Evolutionary conservation across 2,329 filamentous ascomycete species (phyloP).

Genomic region (Rhynchosporium agropyri): DNA sequence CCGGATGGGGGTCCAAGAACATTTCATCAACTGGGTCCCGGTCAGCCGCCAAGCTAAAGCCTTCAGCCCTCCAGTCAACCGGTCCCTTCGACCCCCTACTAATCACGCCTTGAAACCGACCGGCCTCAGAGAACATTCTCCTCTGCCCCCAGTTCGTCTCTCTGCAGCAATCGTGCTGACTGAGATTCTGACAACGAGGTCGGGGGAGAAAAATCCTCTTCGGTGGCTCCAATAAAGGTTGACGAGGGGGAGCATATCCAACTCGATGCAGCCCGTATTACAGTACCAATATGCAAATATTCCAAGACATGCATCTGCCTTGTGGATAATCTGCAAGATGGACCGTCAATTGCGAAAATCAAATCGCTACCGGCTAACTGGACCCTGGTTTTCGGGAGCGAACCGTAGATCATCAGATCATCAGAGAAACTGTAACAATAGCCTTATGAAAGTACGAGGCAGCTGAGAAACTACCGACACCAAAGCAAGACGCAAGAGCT

Average conservation of each 20-base stretch:
- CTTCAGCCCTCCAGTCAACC: neutral
- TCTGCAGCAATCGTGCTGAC: neutral
- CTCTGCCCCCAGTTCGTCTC: neutral
- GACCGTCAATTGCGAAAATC: neutral
- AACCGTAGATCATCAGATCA: too few relatives aligned
- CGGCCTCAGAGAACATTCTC: neutral
- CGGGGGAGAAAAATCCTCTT: neutral
- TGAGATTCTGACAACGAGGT: neutral
- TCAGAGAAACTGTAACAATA: too few relatives aligned
- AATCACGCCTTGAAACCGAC: constrained; percentile 6
- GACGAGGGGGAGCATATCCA: constrained; percentile 2
- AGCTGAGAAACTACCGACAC: too few relatives aligned
- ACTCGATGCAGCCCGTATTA: too few relatives aligned
- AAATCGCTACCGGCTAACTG: too few relatives aligned
- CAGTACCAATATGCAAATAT: neutral
- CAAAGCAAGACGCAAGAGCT: too few relatives aligned
- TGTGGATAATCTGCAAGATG: neutral
- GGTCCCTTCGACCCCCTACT: neutral
- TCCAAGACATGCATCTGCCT: neutral
- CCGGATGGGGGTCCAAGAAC: neutral
- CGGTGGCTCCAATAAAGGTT: neutral
- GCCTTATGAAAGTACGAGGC: too few relatives aligned
- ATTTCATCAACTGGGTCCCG: neutral
- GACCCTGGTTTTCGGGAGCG: too few relatives aligned
- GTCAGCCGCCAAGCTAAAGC: constrained; percentile 5